Percentiles rank a stretch among this genome's conserved stretches.
phyloP scores from a whole-genome alignment of 371 early-diverging fungal genomes.

The Rhizomucor miehei region DNA sequence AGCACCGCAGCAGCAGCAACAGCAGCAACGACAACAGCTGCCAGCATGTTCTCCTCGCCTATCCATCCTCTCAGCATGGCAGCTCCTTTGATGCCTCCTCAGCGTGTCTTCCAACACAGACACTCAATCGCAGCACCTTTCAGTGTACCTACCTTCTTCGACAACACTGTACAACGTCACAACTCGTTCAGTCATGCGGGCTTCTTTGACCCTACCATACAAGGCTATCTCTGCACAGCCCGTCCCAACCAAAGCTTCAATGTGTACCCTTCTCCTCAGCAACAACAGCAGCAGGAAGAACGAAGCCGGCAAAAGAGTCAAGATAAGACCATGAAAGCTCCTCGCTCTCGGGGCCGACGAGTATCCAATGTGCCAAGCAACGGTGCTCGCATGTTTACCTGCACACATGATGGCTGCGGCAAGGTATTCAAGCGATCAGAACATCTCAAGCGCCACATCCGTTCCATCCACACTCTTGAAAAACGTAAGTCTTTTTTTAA shows the following conservation, averaged over 20 bases:
- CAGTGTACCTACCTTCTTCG: slow-evolving; percentile 2
- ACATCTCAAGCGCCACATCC: slow-evolving; percentile 63
- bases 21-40: slow-evolving; percentile 4
- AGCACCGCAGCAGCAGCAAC: slow-evolving; percentile 5
- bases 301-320: background rate
- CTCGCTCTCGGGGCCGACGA: slow-evolving; percentile 55
- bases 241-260: slow-evolving; percentile 5
- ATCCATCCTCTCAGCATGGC: slow-evolving; percentile 8
- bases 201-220: slow-evolving; percentile 7
- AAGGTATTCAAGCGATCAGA: slow-evolving; percentile 67
- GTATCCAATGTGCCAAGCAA: slow-evolving; percentile 47
- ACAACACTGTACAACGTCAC: slow-evolving; percentile 13
- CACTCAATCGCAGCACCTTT: slow-evolving; percentile 21
- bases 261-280: background rate
- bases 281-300: background rate
- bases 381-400: slow-evolving; percentile 49
- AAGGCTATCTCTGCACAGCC: slow-evolving; percentile 13
- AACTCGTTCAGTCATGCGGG: slow-evolving; percentile 20
- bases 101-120: slow-evolving; percentile 13
- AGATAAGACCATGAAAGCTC: slow-evolving; percentile 18
- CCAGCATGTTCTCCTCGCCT: slow-evolving; percentile 1
- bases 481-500: slow-evolving; percentile 71
- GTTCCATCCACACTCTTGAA: slow-evolving; percentile 64
- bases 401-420: slow-evolving; percentile 53
- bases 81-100: slow-evolving; percentile 1